These are phyloP conservation scores for Coemansia sp. DNA, from an alignment of 192 early-diverging fungal genomes.

Conservation along the genomic window DNA sequence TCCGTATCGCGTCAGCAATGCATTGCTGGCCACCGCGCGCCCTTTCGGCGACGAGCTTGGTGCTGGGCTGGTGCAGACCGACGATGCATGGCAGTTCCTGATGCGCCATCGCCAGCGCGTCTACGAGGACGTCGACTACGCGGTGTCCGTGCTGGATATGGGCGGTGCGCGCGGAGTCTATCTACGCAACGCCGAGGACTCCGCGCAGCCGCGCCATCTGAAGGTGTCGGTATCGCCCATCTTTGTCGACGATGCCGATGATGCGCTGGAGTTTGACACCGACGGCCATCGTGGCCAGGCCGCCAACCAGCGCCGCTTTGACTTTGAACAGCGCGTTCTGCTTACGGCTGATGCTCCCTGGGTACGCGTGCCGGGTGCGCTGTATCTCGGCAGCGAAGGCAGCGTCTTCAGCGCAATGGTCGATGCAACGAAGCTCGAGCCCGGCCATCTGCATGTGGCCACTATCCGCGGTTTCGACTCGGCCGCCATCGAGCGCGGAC, in stretches of 20 bases:
- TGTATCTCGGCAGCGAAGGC: constrained; percentile 68
- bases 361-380: constrained; percentile 73
- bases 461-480: constrained; percentile 83
- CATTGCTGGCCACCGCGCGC: constrained; percentile 73
- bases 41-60: constrained; percentile 75
- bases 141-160: constrained; percentile 28
- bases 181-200: constrained; percentile 76
- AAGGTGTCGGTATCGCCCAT: constrained; percentile 41
- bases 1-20: constrained; percentile 81
- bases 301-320: constrained; percentile 62
- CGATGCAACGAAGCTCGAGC: constrained; percentile 75
- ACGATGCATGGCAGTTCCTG: constrained; percentile 82
- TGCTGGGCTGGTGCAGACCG: constrained; percentile 85
- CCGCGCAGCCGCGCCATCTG: constrained; percentile 60
- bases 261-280: constrained; percentile 66
- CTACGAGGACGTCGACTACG: constrained; percentile 73
- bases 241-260: constrained; percentile 46
- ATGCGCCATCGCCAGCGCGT: constrained; percentile 56
- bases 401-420: constrained; percentile 70
- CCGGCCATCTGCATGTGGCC: constrained; percentile 77
- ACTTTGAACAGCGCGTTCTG: constrained; percentile 76
- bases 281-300: constrained; percentile 61
- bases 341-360: constrained; percentile 72
- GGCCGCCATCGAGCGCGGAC: constrained; percentile 65
- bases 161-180: constrained; percentile 70